A percentile compares a stretch with the other conserved stretches of the same genome.
Conservation (phyloP, 176 grass and related monocot genomes). For the Hsuehochloa calcarea region DNA sequence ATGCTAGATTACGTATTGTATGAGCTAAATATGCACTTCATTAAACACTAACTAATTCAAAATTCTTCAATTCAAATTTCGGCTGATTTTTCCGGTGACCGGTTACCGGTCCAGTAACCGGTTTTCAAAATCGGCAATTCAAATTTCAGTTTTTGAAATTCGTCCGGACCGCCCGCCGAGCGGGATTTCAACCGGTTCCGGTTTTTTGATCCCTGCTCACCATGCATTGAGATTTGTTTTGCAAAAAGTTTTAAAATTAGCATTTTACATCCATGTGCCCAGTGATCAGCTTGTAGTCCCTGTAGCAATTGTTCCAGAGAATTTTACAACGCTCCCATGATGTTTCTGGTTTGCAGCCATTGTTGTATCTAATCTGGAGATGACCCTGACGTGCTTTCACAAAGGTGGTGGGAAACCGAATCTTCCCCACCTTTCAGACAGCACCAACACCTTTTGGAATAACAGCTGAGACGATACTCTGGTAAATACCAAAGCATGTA, state of each 20-base stretch:
- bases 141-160: no score
- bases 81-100: no score
- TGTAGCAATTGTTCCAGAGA: background rate
- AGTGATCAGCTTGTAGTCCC: background rate
- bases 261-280: background rate
- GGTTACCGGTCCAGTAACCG: no score
- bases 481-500: slow-evolving; percentile 26
- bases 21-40: no score
- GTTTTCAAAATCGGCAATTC: no score
- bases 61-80: no score
- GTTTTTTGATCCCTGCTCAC: no score
- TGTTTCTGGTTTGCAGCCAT: slow-evolving; percentile 7
- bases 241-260: background rate
- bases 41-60: no score
- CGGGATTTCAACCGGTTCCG: no score
- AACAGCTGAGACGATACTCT: background rate
- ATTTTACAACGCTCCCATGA: background rate
- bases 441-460: background rate
- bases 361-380: background rate
- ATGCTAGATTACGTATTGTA: no score
- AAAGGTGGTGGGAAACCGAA: background rate
- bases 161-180: no score
- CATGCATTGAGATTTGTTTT: background rate
- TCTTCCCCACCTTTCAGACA: background rate
- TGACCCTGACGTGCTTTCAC: background rate